A percentile compares a stretch with the other conserved stretches of the same genome.
phyloP scores from a whole-genome alignment of 345 rosid species.

The Litchi chinensis region DNA sequence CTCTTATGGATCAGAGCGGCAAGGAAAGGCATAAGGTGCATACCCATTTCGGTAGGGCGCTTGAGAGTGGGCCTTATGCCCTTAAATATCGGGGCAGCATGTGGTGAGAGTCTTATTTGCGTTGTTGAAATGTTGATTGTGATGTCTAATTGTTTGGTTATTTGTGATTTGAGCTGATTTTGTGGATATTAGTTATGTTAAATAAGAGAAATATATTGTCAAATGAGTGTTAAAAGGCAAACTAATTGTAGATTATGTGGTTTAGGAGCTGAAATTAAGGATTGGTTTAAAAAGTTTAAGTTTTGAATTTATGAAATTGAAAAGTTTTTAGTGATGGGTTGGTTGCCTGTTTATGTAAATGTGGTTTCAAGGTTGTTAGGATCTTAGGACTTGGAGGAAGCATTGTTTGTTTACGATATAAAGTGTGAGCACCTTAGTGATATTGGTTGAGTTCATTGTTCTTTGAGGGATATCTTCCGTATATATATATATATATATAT shows the following conservation, averaged over 20 bases:
- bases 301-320: not conserved
- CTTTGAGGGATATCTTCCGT: not conserved
- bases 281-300: not conserved
- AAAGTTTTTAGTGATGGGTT: not conserved
- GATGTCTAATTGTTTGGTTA: not conserved
- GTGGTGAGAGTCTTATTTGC: constrained; percentile 54
- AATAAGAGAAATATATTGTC: not conserved
- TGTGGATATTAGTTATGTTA: not conserved
- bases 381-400: not conserved
- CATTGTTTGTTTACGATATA: not conserved
- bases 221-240: not conserved
- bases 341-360: not conserved
- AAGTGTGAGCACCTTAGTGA: not conserved
- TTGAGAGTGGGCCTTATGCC: constrained; percentile 76
- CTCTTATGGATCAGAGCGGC: constrained; percentile 80
- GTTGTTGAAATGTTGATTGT: not conserved
- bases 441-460: not conserved
- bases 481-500: no score
- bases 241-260: not conserved
- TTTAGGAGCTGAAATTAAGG: not conserved
- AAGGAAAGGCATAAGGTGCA: constrained; percentile 66
- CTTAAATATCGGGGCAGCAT: constrained; percentile 77
- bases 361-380: not conserved
- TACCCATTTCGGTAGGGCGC: constrained; percentile 77
- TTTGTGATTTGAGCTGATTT: not conserved